Base-by-base conservation (phyloP, 805 yeast genomes). In the Wickerhamiella siamensis region DNA sequence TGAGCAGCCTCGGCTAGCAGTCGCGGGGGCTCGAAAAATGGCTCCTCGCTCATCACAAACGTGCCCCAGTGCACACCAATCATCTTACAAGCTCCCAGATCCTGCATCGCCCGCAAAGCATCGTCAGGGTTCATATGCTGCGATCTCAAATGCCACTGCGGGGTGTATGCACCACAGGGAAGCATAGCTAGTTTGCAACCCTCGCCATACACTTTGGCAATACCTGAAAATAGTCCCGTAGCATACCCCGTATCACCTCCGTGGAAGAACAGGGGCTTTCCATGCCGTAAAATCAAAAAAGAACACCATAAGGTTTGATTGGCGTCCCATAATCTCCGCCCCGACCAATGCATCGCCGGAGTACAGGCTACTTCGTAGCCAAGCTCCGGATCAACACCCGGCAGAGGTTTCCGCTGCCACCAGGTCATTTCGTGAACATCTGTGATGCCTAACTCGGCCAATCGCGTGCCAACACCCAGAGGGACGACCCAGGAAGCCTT, bases 21-120 rank as follows among this genome's bases (percentile, higher is more conserved):
- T 42, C 67, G 62, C 45, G 81, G 79, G 1, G 96, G 96, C 57
- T 87, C 97, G 31, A 83, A 57, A 49, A 79, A 83, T 43, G 83
- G 80, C 59, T 88, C 97, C 36, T 86, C 80, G 57, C 94, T 81
- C 50, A 88, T 62, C 20, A 84, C 77, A 61, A 86, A 88, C 0
- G 97, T 88, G 0, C 97, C 97, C 94, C 95, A 88, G 60, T 88
- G 97, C 26, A 88, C 84, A 1, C 97, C 97, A 40, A 80, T 72
- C 61, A 83, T 72, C 47, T 70, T 72, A 43, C 68, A 58, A 2
- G 83, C 75, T 4, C 69, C 62, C 43, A 84, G 53, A 47, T 79
- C 82, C 14, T 68, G 54, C 70, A 77, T 76, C 3, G 86, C 77
- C 46, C 73, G 65, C 3, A 82, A 47, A 9, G 87, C 76, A 53